Evolutionary conservation across 1,139 yeast species (phyloP).

Genomic region (Suhomyces atakaporum): DNA sequence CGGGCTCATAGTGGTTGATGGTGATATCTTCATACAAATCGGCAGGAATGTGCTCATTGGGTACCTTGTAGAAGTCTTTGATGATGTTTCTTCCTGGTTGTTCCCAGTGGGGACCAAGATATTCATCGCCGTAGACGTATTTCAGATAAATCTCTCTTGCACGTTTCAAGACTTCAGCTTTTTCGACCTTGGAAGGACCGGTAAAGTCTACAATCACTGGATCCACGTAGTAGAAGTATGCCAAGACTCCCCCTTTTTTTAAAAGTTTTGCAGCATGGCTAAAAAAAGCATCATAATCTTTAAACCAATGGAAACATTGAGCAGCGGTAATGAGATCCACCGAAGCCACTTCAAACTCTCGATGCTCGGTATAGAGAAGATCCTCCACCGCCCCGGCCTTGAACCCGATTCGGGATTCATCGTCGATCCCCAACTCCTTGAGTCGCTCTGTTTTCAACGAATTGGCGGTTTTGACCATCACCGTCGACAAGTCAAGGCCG

Average conservation of each 20-base stretch:
- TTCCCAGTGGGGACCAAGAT: slow-evolving; percentile 47
- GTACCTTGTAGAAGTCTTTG: slow-evolving; percentile 28
- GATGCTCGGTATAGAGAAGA: slow-evolving; percentile 21
- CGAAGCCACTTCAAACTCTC: slow-evolving; percentile 20
- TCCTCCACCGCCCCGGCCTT: slow-evolving; percentile 39
- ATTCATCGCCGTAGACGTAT: slow-evolving; percentile 38
- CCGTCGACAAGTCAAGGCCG: slow-evolving; percentile 38
- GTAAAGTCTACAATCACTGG: slow-evolving; percentile 36
- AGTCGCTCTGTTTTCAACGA: slow-evolving; percentile 26
- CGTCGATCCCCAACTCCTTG: slow-evolving; percentile 28
- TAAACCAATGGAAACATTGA: slow-evolving; percentile 50
- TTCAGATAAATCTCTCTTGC: slow-evolving; percentile 32
- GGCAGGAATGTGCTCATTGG: slow-evolving; percentile 35
- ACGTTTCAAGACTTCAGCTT: slow-evolving; percentile 21
- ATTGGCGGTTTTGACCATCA: slow-evolving; percentile 39
- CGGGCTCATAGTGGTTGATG: slow-evolving; percentile 30
- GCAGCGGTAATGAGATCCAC: slow-evolving; percentile 47
- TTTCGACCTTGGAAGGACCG: slow-evolving; percentile 22
- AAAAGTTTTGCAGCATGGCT: slow-evolving; percentile 29
- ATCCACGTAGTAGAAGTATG: slow-evolving; percentile 48
- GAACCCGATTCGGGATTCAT: slow-evolving; percentile 31
- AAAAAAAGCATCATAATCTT: slow-evolving; percentile 39
- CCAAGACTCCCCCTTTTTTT: slow-evolving; percentile 41
- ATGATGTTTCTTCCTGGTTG: slow-evolving; percentile 46
- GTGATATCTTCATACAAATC: slow-evolving; percentile 29